Conservation (phyloP, 2,329 filamentous ascomycete species). For the Byssoonygena ceratinophila region DNA sequence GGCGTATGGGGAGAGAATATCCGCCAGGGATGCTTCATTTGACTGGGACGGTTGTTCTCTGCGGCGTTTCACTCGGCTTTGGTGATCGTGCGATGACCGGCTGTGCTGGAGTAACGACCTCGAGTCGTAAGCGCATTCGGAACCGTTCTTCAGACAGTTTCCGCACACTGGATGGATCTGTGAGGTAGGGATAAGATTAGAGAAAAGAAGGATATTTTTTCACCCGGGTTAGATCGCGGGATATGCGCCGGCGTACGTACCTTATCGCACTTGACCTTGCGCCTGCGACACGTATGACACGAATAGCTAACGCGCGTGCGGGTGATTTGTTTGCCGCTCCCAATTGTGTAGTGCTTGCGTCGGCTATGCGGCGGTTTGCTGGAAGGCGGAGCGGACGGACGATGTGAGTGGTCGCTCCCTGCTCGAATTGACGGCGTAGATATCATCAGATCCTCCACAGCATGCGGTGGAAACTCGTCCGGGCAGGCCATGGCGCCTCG, state of each 20-base stretch:
- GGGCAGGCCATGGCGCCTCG: not conserved
- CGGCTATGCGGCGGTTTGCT: not conserved
- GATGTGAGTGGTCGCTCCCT: not conserved
- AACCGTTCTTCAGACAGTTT: conserved; percentile 36
- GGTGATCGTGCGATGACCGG: conserved; percentile 9
- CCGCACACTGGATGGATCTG: conserved; percentile 38
- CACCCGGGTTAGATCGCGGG: not conserved
- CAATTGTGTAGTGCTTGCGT: conserved; percentile 16
- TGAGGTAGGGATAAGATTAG: not conserved
- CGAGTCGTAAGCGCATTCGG: conserved; percentile 35
- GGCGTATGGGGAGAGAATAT: conserved; percentile 27
- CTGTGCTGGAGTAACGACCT: conserved; percentile 12
- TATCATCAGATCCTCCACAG: not conserved
- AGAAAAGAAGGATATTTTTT: not conserved
- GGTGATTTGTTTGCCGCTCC: conserved; percentile 36
- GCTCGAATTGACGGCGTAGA: not conserved
- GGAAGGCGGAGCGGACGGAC: not conserved
- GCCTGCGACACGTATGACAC: conserved; percentile 37
- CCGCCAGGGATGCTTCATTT: conserved; percentile 19
- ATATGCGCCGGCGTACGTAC: not conserved
- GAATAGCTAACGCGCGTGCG: conserved; percentile 40
- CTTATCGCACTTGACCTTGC: conserved; percentile 38
- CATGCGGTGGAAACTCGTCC: conserved; percentile 1
- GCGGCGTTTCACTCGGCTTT: conserved; percentile 30
- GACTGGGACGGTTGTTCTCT: conserved; percentile 24